A percentile compares a stretch with the other conserved stretches of the same genome.
Conservation (phyloP, 768 basidiomycete genomes). For the Thelephora aurantiotincta region DNA sequence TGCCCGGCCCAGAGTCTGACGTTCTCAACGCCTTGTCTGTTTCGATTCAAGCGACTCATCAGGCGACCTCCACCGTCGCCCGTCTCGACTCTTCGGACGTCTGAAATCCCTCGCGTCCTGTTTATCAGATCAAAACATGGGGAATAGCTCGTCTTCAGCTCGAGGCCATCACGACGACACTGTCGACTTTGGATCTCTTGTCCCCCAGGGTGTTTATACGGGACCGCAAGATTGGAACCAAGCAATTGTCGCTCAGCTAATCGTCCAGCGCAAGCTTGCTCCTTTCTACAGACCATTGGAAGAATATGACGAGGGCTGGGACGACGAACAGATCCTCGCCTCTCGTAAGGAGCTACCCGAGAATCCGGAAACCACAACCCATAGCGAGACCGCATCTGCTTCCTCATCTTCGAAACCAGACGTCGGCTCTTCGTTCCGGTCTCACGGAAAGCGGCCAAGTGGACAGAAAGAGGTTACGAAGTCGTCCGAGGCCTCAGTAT, state of each 20-base stretch:
- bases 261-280: constrained; percentile 76
- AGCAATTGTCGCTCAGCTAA: constrained; percentile 71
- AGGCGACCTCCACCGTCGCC: too few species aligned
- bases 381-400: constrained; percentile 23
- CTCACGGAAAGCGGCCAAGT: constrained; percentile 41
- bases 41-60: too few species aligned
- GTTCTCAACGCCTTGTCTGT: too few species aligned
- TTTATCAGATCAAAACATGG: constrained; percentile 32
- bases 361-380: constrained; percentile 23
- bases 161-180: constrained; percentile 67
- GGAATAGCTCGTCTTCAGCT: constrained; percentile 67
- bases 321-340: constrained; percentile 74
- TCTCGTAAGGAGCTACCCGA: constrained; percentile 59
- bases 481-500: constrained; percentile 63
- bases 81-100: not conserved
- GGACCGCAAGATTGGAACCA: constrained; percentile 85
- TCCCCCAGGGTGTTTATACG: constrained; percentile 80
- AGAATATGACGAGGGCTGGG: constrained; percentile 83
- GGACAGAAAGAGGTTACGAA: constrained; percentile 50
- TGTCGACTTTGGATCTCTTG: constrained; percentile 70
- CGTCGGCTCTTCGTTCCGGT: constrained; percentile 19
- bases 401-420: constrained; percentile 30
- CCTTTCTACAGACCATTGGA: constrained; percentile 96
- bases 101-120: not conserved
- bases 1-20: too few species aligned